Base-by-base conservation (phyloP, 2,329 filamentous ascomycete genomes). In the Nannizzia gypsea region DNA sequence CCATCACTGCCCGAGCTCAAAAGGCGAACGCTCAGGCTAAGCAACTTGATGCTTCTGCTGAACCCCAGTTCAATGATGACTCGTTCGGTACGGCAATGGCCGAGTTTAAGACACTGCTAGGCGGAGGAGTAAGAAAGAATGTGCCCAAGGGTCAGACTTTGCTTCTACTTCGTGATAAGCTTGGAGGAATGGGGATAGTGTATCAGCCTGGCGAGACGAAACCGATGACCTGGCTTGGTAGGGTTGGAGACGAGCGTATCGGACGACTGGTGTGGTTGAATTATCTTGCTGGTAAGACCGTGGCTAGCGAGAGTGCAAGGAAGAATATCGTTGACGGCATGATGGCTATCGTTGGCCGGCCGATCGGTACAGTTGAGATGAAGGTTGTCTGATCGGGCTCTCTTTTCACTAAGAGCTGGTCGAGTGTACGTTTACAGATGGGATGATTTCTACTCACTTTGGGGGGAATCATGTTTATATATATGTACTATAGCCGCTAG, bases 181-280 rank as follows among this genome's bases (percentile, higher is more conserved):
- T 77, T 8, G 92, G 92, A 0, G 77, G 72, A 56, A 71, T 96
- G 67, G 81, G 82, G 62, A 81, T 90, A 50, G 79, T 86, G 64
- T 90, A 86, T 61, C 79, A 83, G 64, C 78, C 70, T 69, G 78
- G 78, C 40, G 73, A 75, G 13, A 68, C 72, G 63, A 73, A 76
- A 42, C 70, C 74, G 38, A 69, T 79, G 73, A 78, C 77, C 71
- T 81, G 72, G 70, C 71, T 97, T 66, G 93, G 93, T 1, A 76
- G 79, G 0, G 84, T 97, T 0, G 67, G 73, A 0, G 93, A 97
- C 69, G 88, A 93, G 76, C 79, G 92, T 59, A 78, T 99, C 11
- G 87, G 87, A 60, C 83, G 88, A 61, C 76, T 92, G 62, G 76
- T 97, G 22, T 97, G 92, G 92, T 75, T 96, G 70, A 87, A 91